Evolutionary conservation across 1,284 basidiomycete species (phyloP), one percentile per base, ranked within the genome.

Genomic region (Pisolithus thermaeus): DNA sequence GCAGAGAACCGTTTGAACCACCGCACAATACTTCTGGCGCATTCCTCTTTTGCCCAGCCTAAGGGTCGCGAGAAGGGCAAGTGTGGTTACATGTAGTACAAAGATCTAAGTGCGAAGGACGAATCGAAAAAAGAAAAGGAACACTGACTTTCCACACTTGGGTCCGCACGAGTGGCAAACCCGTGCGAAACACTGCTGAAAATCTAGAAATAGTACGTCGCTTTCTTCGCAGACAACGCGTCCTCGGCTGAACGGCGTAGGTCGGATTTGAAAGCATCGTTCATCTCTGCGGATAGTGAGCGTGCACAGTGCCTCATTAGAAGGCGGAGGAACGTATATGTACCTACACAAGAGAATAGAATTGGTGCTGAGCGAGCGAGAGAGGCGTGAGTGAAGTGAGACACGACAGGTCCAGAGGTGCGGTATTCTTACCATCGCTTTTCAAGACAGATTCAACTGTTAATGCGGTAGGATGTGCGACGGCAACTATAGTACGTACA

Each of bases 31-130:
- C 73, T 71, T 7, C 71, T 63, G 1, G 80, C 79, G 16, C 77
- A 76, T 55, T 81, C 75, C 58, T 84, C 80, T 56, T 81, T 81
- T 1, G 79, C 79, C 76, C 79, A 83, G 14, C 75, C 81, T 83
- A 48, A 28, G 14, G 42, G 14, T 9, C 12, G 14, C 18, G 25
- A 43, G 25, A 27, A 4, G 4, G 25, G 25, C 7, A 1, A 7
- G 42, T 35, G 32, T 35, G 32, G 32, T 14, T 5, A 4, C 12
- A 35, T 14, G 14, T 12, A 35, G 32, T 14, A 14, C 12, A 14
- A 14, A 35, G 32, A 12, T 14, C 12, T 5, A 35, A 35, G 32
- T 14, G 12, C 32, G 5, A 35, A 35, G 32, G 14, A 14, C 25
- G 5, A 27, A 27, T 27, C 3, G 25, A 25, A 20, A 16, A 11